These are phyloP conservation scores for Wickerhamomyces xylosicus DNA, from an alignment of 805 yeast species.

Conservation along the genomic window DNA sequence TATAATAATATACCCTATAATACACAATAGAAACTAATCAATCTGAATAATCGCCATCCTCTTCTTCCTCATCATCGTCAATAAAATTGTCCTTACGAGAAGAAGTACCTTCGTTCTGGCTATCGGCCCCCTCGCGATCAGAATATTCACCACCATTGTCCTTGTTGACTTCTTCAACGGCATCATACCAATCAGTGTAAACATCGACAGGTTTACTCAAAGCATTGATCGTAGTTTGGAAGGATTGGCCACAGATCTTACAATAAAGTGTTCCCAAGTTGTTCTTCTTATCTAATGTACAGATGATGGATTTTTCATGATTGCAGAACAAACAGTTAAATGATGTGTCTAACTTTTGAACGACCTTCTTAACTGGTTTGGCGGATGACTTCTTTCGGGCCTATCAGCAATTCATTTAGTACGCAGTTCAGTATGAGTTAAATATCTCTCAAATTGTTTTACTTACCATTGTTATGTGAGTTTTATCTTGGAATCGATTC, in stretches of 20 bases:
- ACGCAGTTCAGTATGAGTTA: too few species aligned
- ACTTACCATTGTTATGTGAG: too few species aligned
- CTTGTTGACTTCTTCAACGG: conserved; percentile 59
- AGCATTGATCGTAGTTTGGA: conserved; percentile 77
- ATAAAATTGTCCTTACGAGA: conserved; percentile 12
- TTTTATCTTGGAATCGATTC: too few species aligned
- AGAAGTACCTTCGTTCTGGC: conserved; percentile 8
- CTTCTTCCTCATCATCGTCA: conserved; percentile 19
- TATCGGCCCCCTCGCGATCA: conserved; percentile 6
- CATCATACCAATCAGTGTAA: conserved; percentile 97
- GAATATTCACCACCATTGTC: conserved; percentile 25
- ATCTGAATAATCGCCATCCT: conserved; percentile 18
- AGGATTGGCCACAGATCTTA: conserved; percentile 88
- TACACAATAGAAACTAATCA: conserved; percentile 4
- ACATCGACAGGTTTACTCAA: conserved; percentile 85
- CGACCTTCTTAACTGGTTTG: conserved; percentile 70
- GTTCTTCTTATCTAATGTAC: conserved; percentile 78
- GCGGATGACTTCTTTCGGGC: conserved; percentile 82
- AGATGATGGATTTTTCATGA: conserved; percentile 85
- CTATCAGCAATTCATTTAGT: conserved; percentile 19
- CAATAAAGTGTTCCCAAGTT: conserved; percentile 79
- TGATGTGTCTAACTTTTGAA: conserved; percentile 69
- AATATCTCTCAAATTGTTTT: too few species aligned
- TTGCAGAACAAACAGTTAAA: conserved; percentile 92
- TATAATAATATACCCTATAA: background rate